Evolutionary conservation across 1,284 basidiomycete species (phyloP).

Genomic region (Schizophyllum commune): DNA sequence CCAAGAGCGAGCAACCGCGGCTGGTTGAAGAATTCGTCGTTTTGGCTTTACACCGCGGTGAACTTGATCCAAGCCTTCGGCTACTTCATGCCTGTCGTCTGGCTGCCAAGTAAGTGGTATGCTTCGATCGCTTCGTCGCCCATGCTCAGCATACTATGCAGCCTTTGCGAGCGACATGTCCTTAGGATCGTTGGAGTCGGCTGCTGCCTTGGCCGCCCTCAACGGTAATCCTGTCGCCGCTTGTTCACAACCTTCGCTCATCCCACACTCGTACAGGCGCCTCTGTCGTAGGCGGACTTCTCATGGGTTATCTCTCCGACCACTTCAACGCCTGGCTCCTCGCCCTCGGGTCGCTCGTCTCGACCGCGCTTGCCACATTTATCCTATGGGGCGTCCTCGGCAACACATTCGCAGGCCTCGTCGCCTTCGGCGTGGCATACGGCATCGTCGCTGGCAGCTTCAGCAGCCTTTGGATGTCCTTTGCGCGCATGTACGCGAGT

Average conservation of each 20-base stretch:
- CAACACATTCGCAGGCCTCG: conserved; percentile 23
- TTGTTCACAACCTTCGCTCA: conserved; percentile 5
- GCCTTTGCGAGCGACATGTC: conserved; percentile 23
- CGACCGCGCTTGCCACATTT: conserved; percentile 25
- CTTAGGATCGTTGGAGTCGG: conserved; percentile 18
- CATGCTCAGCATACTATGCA: conserved; percentile 2
- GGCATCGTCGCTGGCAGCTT: conserved; percentile 29
- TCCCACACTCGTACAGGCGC: conserved; percentile 13
- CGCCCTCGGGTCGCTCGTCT: conserved; percentile 20
- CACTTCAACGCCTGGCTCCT: conserved; percentile 27
- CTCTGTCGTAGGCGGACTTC: conserved; percentile 23
- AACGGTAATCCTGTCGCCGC: conserved; percentile 12
- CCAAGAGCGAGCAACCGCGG: conserved; percentile 4
- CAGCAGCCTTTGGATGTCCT: conserved; percentile 27
- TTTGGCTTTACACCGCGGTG: conserved; percentile 23
- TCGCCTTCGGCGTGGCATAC: conserved; percentile 27
- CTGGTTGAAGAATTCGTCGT: conserved; percentile 17
- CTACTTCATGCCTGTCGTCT: conserved; percentile 26
- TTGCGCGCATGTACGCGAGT: conserved; percentile 25
- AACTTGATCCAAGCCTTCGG: conserved; percentile 29
- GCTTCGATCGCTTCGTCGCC: neutral
- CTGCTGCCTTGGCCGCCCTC: conserved; percentile 20
- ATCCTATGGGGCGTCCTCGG: conserved; percentile 32
- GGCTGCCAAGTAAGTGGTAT: conserved; percentile 25
- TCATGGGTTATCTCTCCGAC: conserved; percentile 29